These are phyloP conservation scores for Zymoseptoria pseudotritici DNA, from an alignment of 2,329 filamentous ascomycete genomes.

Conservation along the genomic window DNA sequence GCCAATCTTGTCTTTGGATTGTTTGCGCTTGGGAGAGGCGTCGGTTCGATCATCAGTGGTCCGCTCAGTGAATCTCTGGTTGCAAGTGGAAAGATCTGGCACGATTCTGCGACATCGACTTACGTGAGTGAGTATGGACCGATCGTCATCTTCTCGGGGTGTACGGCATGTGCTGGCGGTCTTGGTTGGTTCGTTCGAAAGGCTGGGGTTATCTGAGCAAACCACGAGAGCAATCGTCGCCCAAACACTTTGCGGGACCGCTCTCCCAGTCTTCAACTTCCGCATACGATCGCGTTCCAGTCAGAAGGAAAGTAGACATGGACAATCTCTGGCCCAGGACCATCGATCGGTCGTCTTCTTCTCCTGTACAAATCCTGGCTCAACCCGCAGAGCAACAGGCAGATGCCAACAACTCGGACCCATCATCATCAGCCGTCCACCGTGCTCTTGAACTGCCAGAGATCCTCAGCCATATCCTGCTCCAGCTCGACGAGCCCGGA, in stretches of 20 bases:
- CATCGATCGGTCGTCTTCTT: no score
- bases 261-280: no score
- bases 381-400: no score
- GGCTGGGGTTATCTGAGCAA: conserved; percentile 13
- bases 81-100: conserved; percentile 20
- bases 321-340: no score
- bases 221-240: no score
- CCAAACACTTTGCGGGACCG: no score
- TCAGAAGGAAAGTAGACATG: no score
- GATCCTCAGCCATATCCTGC: neutral
- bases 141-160: conserved; percentile 36
- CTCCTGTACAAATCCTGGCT: no score
- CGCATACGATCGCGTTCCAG: no score
- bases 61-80: conserved; percentile 44
- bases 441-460: neutral
- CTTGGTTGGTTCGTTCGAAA: conserved; percentile 15
- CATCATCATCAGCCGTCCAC: no score
- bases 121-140: conserved; percentile 38
- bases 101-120: conserved; percentile 24
- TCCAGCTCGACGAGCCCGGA: neutral
- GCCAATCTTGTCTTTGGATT: conserved; percentile 43
- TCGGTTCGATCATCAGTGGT: conserved; percentile 46
- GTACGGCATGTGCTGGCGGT: conserved; percentile 13
- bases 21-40: conserved; percentile 43
- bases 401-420: no score